These are phyloP conservation scores for Colletotrichum lupini DNA, from an alignment of 2,329 filamentous ascomycete genomes.

Conservation along the genomic window DNA sequence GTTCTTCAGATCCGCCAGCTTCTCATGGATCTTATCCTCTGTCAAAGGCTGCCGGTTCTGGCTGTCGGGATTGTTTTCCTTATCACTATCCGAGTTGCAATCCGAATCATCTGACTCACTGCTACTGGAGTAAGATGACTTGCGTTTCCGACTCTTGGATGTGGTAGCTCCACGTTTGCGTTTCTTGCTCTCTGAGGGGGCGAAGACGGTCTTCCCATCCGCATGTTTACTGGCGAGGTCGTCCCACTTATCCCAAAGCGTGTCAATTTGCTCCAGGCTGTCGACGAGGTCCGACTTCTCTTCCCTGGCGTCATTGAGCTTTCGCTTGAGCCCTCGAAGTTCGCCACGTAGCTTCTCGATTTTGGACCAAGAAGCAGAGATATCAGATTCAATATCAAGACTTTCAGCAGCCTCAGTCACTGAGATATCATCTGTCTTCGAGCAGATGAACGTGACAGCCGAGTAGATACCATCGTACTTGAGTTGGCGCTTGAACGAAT, in stretches of 20 bases:
- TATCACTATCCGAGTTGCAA: slow-evolving; percentile 18
- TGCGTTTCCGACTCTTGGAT: slow-evolving; percentile 21
- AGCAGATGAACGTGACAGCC: slow-evolving; percentile 70
- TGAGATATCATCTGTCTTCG: slow-evolving; percentile 71
- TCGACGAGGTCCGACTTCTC: slow-evolving; percentile 34
- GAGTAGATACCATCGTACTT: slow-evolving; percentile 68
- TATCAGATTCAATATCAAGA: slow-evolving; percentile 40
- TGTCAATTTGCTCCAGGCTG: slow-evolving; percentile 37
- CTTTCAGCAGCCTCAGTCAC: slow-evolving; percentile 48
- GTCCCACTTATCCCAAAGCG: slow-evolving; percentile 39
- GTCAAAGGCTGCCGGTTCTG: slow-evolving; percentile 18
- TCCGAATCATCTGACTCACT: slow-evolving; percentile 38
- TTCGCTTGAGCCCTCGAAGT: slow-evolving; percentile 39
- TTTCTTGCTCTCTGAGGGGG: slow-evolving; percentile 37
- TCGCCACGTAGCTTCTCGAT: slow-evolving; percentile 40
- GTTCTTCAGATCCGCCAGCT: slow-evolving; percentile 9
- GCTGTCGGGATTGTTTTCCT: slow-evolving; percentile 12
- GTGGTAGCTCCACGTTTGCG: slow-evolving; percentile 35
- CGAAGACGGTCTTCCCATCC: slow-evolving; percentile 38
- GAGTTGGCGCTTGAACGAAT: slow-evolving; percentile 68
- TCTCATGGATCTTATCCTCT: slow-evolving; percentile 13
- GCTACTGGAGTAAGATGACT: slow-evolving; percentile 30
- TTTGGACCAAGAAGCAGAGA: slow-evolving; percentile 47
- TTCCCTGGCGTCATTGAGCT: not conserved
- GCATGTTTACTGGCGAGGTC: slow-evolving; percentile 30